Base-by-base conservation (phyloP, 1,284 basidiomycete genomes). In the Austroboletus novae-zelandiae region DNA sequence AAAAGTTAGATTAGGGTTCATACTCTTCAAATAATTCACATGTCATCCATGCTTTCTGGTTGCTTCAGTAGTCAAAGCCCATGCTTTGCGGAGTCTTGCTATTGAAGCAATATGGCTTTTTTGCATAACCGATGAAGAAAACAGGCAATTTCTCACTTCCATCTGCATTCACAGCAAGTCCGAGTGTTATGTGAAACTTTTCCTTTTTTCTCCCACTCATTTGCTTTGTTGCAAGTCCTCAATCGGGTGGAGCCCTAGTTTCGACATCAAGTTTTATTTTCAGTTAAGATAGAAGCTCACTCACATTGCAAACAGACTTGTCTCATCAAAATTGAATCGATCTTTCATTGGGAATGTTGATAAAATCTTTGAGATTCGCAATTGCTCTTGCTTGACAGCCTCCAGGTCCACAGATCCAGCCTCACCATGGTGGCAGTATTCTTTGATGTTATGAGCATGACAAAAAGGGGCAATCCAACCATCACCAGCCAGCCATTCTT, bases 281-380 rank as follows among this genome's bases (percentile, higher is more conserved):
- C 5, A 23, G 2, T 23, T 23, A 23, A 23, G 20, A 23, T 23
- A 23, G 20, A 23, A 23, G 20, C 20, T 23, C 5, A 5, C 27
- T 27, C 6, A 27, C 27, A 27, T 27, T 27, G 27, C 27, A 27
- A 27, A 27, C 6, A 27, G 27, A 13, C 64, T 57, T n/a, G 64
- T 67, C 47, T 74, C 67, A 53, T 74, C 72, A 46, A 66, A 57
- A 53, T 74, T 74, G 29, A 59, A 69, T 3, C 34, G 9, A 55
- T 75, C 66, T 17, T 60, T 49, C 2, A 51, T 53, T 3, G 52
- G 32, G 51, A 59, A 74, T 14, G 51, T 42, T n/a, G 45, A 40
- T 8, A 69, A 45, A 3, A 67, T 52, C n/a, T 53, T 47, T 15
- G 37, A 25, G 10, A 64, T 15, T 0, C 50, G 51, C 8, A 20